Evolutionary conservation across 768 basidiomycete species (phyloP), one percentile per base, ranked within the genome.

Genomic region (Tubosaeta sp.): DNA sequence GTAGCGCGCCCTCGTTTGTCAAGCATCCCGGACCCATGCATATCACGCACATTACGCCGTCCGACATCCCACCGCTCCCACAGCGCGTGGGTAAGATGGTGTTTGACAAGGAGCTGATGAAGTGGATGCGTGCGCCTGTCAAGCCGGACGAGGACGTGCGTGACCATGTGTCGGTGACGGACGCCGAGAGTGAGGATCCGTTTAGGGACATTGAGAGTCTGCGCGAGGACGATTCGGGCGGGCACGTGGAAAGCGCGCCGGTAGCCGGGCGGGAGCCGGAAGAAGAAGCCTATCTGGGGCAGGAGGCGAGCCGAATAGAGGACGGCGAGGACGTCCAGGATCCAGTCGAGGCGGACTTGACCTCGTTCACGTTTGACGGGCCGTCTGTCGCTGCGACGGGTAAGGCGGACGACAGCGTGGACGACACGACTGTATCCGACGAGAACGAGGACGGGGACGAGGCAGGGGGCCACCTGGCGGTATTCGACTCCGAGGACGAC

Each of bases 141-240:
- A 68, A 22, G 66, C 65, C 2, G 72, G 56, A 39, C 19, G 67
- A 71, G 49, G 68, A 69, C 37, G 55, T 66, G 25, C 60, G 51
- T 51, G 58, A 73, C 58, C 55, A 72, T 51, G 50, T 65, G 48
- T 48, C 63, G 48, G 55, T 65, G 56, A 59, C 68, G 65, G 54
- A 62, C 72, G 74, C 78, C 38, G 75, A 78, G 39, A 89, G 88
- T 55, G 90, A 91, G 59, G 95, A 97, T 72, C 89, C 91, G 8
- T 97, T 97, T 70, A 81, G 82, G 31, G 94, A 94, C 60, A 87
- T 97, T 49, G 94, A 95, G 64, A 93, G 91, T 60, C 65, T 94
- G 60, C 74, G 80, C 32, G 86, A 88, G 50, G 87, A 87, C 51
- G 76, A 79, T 22, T 69, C 69, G 12, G 65, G 65, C 43, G 70